Conservation (phyloP, 2,329 filamentous ascomycete species). For the Fusarium tjaetaba region DNA sequence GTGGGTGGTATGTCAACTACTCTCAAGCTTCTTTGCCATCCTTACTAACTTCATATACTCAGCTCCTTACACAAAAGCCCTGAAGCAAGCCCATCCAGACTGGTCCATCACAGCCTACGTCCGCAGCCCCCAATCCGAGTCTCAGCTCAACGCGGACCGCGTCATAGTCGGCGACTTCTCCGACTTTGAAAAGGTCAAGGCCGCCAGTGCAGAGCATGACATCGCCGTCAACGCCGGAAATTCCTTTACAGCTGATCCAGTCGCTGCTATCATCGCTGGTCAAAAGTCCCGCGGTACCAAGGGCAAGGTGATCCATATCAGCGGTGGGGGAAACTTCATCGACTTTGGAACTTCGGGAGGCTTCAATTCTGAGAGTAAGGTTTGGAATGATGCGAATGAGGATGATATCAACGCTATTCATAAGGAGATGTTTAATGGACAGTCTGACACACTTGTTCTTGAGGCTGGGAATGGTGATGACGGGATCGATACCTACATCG, state of each 20-base stretch:
- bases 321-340: conserved; percentile 6
- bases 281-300: background rate
- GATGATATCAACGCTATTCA: conserved; percentile 9
- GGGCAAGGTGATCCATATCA: background rate
- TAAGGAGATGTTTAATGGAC: conserved; percentile 17
- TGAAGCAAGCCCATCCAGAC: conserved; percentile 11
- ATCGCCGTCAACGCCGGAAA: conserved; percentile 13
- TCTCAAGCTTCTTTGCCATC: accelerated
- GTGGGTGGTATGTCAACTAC: background rate
- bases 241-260: background rate
- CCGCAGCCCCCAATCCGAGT: background rate
- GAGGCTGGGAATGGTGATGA: conserved; percentile 3
- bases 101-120: conserved; percentile 10
- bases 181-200: conserved; percentile 5
- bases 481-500: background rate
- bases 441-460: background rate
- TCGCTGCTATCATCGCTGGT: conserved; percentile 3
- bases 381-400: conserved; percentile 13
- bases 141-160: background rate
- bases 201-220: background rate
- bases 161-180: background rate
- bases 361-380: background rate
- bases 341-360: conserved; percentile 10
- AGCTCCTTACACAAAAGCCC: background rate
- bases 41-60: background rate